Conservation (phyloP, 2,329 filamentous ascomycete species). For the Phaeosphaeriaceae sp. region DNA sequence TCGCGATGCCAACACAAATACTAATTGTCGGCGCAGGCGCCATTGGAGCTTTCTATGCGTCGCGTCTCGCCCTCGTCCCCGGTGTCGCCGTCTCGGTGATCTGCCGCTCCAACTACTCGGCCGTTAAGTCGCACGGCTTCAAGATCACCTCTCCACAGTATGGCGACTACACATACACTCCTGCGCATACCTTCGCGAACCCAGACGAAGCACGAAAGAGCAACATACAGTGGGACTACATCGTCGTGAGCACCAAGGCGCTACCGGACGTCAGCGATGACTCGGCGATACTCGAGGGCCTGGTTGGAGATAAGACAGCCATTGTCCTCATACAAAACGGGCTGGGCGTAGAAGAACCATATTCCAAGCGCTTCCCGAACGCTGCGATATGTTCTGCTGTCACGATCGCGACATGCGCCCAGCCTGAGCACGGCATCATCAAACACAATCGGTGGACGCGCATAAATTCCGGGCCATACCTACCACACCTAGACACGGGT, state of each 20-base stretch:
- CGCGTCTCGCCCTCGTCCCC: constrained; percentile 66
- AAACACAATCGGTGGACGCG: constrained; percentile 77
- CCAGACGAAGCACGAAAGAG: constrained; percentile 61
- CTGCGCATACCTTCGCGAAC: constrained; percentile 66
- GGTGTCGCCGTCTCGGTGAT: constrained; percentile 71
- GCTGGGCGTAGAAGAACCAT: constrained; percentile 73
- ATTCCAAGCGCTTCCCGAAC: constrained; percentile 66
- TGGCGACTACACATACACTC: constrained; percentile 71
- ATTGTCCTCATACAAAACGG: constrained; percentile 76
- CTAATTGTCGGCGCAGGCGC: constrained; percentile 75
- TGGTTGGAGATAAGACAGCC: constrained; percentile 61
- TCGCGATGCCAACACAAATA: constrained; percentile 56
- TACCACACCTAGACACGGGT: constrained; percentile 55
- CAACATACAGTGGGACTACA: constrained; percentile 65
- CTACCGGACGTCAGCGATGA: constrained; percentile 71
- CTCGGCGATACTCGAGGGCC: constrained; percentile 65
- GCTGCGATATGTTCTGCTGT: constrained; percentile 71
- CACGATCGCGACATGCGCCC: constrained; percentile 73
- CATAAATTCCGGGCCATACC: constrained; percentile 72
- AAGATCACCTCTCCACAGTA: constrained; percentile 70
- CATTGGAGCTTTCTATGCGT: constrained; percentile 76
- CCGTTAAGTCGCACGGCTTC: constrained; percentile 68
- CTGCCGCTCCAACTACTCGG: constrained; percentile 75
- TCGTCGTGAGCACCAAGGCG: constrained; percentile 75
- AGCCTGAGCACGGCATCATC: constrained; percentile 67